Percentiles rank a stretch among this genome's conserved stretches.
Evolutionary conservation across 306 rosid species (phyloP).

Genomic region (Malus sieversii): DNA sequence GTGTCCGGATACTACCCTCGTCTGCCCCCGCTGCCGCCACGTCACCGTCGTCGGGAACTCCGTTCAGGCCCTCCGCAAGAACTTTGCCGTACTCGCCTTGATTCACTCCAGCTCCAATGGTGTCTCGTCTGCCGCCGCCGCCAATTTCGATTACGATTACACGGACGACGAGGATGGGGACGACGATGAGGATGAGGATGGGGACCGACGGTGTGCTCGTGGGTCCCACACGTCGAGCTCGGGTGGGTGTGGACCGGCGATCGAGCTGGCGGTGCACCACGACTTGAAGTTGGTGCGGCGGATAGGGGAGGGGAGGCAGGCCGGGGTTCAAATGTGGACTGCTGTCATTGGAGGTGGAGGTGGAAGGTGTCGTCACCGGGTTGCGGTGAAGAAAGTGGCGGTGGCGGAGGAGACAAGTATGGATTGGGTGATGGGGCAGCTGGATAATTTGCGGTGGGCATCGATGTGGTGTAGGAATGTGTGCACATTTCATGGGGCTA

Average conservation of each 20-base stretch:
- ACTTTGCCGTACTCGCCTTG: conserved; percentile 80
- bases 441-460: conserved; percentile 75
- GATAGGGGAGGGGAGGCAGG: conserved; percentile 72
- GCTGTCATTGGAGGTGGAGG: conserved; percentile 53
- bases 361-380: conserved; percentile 66
- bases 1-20: conserved; percentile 55
- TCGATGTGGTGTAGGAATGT: conserved; percentile 99
- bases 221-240: conserved; percentile 61
- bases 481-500: conserved; percentile 86
- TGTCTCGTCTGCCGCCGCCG: conserved; percentile 7
- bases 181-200: conserved; percentile 26
- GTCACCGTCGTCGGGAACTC: conserved; percentile 86
- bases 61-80: conserved; percentile 75
- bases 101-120: conserved; percentile 40
- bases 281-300: conserved; percentile 63
- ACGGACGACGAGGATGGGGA: conserved; percentile 65
- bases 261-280: conserved; percentile 74
- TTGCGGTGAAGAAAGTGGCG: conserved; percentile 75
- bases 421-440: conserved; percentile 77
- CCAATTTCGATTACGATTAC: conserved; percentile 52
- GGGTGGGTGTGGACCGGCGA: conserved; percentile 81
- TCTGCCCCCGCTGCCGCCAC: conserved; percentile 90
- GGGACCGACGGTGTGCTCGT: conserved; percentile 45
- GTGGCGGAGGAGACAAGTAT: conserved; percentile 57
- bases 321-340: conserved; percentile 83